These are phyloP conservation scores for Gossypium lobatum DNA, from an alignment of 441 rosid genomes.

Conservation along the genomic window DNA sequence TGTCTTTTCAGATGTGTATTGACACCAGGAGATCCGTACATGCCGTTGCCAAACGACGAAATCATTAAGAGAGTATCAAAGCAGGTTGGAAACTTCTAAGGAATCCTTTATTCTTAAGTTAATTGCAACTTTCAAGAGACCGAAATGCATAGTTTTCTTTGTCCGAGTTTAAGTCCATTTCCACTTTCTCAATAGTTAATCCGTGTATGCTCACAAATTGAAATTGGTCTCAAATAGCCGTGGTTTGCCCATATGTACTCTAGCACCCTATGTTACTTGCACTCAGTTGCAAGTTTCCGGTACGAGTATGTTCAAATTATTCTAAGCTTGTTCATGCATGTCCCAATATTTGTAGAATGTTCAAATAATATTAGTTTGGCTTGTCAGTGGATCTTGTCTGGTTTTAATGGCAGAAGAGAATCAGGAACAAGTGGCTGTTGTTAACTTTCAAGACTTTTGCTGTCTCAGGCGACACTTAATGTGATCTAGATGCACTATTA, in stretches of 20 bases:
- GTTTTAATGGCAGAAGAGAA: no score
- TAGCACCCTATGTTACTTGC: neutral
- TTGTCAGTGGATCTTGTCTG: no score
- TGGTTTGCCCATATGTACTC: neutral
- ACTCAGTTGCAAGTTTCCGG: neutral
- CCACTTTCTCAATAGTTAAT: neutral
- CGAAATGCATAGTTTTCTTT: neutral
- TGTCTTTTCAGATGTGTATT: conserved; percentile 64
- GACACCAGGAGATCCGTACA: conserved; percentile 96
- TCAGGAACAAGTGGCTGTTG: no score
- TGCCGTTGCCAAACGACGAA: conserved; percentile 78
- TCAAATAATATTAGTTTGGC: no score
- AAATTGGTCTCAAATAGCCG: neutral
- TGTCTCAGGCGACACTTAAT: neutral
- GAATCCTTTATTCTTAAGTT: neutral
- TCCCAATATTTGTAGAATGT: no score
- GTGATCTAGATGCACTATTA: neutral
- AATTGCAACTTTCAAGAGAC: neutral
- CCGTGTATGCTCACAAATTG: neutral
- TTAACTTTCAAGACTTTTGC: neutral
- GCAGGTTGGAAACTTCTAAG: conserved; percentile 50
- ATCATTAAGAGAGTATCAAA: conserved; percentile 75
- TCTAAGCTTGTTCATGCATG: no score
- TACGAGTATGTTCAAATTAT: no score
- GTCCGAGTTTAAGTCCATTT: neutral